These are phyloP conservation scores for Juncus inflexus DNA, from an alignment of 176 grass and related monocot species.

Conservation along the genomic window DNA sequence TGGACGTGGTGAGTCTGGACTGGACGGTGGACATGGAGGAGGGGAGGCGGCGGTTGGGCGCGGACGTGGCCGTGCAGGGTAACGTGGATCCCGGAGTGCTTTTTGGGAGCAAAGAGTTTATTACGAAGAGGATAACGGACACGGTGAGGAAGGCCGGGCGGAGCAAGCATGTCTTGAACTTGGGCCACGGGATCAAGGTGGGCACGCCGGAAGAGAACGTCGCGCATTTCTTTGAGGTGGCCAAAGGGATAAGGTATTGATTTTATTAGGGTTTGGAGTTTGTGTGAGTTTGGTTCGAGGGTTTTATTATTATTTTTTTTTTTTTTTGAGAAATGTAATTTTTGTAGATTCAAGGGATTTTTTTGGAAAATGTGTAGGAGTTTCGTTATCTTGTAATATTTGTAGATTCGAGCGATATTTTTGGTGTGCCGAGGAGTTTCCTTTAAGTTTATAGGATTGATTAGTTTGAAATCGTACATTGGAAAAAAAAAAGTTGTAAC, in stretches of 20 bases:
- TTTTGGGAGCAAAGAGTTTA: conserved; percentile 94
- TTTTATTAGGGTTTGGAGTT: too few relatives aligned
- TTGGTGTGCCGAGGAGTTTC: too few relatives aligned
- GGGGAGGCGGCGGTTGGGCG: conserved; percentile 77
- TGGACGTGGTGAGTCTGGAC: conserved; percentile 95
- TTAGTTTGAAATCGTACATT: too few relatives aligned
- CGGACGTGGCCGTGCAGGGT: conserved; percentile 78
- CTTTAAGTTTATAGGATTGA: too few relatives aligned
- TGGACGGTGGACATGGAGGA: conserved; percentile 98
- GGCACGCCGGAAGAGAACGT: conserved; percentile 98
- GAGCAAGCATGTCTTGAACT: conserved; percentile 76
- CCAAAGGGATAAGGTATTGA: conserved; percentile 74
- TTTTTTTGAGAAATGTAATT: too few relatives aligned
- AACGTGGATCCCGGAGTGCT: conserved; percentile 96
- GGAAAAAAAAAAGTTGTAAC: too few relatives aligned
- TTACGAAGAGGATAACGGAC: conserved; percentile 66
- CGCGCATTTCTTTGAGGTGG: conserved; percentile 95
- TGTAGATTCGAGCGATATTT: too few relatives aligned
- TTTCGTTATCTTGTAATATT: too few relatives aligned
- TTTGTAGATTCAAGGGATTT: too few relatives aligned
- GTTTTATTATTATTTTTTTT: too few relatives aligned
- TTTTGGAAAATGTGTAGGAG: too few relatives aligned
- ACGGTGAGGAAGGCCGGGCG: conserved; percentile 89
- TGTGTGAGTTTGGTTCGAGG: too few relatives aligned
- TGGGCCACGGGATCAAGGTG: conserved; percentile 93